A percentile compares a stretch with the other conserved stretches of the same genome.
Conservation (phyloP, 371 early-diverging fungal genomes). For the Blakeslea trispora region DNA sequence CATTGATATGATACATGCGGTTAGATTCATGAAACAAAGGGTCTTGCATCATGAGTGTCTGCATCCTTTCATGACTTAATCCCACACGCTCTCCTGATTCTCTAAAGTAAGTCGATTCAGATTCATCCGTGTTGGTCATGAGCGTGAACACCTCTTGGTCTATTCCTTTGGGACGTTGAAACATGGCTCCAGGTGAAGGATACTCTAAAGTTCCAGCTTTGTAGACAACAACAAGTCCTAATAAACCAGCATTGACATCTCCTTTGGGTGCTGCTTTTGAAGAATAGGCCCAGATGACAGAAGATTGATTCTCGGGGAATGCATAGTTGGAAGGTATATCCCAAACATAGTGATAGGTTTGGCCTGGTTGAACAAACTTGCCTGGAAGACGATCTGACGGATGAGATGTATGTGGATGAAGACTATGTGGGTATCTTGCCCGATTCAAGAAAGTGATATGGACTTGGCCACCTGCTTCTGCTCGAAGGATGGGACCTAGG, state of each 20-base stretch:
- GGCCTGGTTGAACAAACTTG: conserved; percentile 33
- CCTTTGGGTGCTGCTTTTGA: conserved; percentile 35
- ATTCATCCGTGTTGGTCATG: conserved; percentile 52
- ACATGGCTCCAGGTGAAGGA: conserved; percentile 34
- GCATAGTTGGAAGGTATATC: conserved; percentile 34
- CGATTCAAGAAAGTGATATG: conserved; percentile 44
- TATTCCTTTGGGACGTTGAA: conserved; percentile 29
- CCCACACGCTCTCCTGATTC: conserved; percentile 37
- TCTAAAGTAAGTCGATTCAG: conserved; percentile 36
- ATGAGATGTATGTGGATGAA: conserved; percentile 45
- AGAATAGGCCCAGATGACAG: conserved; percentile 49
- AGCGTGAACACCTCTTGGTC: conserved; percentile 48
- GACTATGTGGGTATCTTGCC: conserved; percentile 41
- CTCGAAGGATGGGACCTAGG: conserved; percentile 54
- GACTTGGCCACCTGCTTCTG: conserved; percentile 54
- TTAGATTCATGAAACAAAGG: conserved; percentile 44
- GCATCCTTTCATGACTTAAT: conserved; percentile 9
- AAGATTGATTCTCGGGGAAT: conserved; percentile 34
- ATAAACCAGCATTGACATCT: conserved; percentile 49
- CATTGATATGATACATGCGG: conserved; percentile 56
- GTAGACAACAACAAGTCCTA: conserved; percentile 54
- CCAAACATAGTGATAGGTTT: conserved; percentile 48
- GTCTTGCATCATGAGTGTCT: conserved; percentile 17
- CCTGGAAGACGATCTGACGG: conserved; percentile 17
- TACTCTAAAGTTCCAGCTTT: conserved; percentile 31